Evolutionary conservation across 495 filamentous ascomycete genomes (phyloP), one percentile per base, ranked within the genome.

Genomic region (Podospora fimiseda): DNA sequence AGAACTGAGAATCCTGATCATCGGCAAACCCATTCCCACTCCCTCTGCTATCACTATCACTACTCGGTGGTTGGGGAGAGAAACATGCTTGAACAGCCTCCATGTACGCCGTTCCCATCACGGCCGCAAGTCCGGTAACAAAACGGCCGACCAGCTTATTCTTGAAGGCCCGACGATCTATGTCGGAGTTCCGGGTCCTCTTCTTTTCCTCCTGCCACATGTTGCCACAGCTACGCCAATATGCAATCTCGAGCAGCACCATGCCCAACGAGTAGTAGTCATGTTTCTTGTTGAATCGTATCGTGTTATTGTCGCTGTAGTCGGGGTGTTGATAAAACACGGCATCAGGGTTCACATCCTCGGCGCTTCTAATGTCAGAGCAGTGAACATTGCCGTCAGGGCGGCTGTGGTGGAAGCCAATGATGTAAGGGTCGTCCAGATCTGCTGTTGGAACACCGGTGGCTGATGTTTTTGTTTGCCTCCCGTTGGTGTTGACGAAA

Each of bases 371-470:
- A 13, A 48, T 27, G 45, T 48, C 45, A 23, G 45, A 48, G 43
- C 19, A 46, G 45, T 30, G 36, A 9, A 48, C 19, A 13, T 48
- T 8, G 20, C 45, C 45, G 2, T 48, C 21, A 9, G 20, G 45
- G 2, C 45, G 45, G 23, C 45, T 48, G 45, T 48, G 45, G 18
- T 48, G 45, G 45, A 48, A 48, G 21, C 45, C 45, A 30, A 48
- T 48, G 16, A 48, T 3, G 23, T 48, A 48, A 16, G 45, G 45
- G 21, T 27, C 8, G 11, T 30, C n/a, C 45, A 30, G 8, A 30
- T 27, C 23, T 8, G 43, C 15, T 20, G 9, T 22, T 9, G 9
- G 7, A 24, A 18, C 39, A 5, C 11, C 16, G 39, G 39, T 41
- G 39, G 39, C 16, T 5, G 39, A 14, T 5, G 39, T 41, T 4